Percentiles rank a stretch among this genome's conserved stretches.
phyloP scores from a whole-genome alignment of 495 filamentous ascomycete species.

The Penicillium soppii region DNA sequence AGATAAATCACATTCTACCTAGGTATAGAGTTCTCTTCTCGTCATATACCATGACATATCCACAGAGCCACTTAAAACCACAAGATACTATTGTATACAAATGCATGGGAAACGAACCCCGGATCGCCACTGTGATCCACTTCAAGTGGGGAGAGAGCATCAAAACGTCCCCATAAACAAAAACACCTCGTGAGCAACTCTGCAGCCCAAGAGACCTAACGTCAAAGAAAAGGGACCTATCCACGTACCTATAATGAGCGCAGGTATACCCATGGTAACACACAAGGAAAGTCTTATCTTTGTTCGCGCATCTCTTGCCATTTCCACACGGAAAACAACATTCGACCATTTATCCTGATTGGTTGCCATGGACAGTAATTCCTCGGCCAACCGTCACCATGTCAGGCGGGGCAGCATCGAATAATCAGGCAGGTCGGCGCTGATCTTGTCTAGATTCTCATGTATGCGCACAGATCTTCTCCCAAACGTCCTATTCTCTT shows the following conservation, averaged over 20 bases:
- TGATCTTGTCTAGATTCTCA: conserved; percentile 68
- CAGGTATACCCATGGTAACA: conserved; percentile 8
- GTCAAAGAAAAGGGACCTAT: not conserved
- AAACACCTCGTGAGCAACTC: not conserved
- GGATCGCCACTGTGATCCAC: conserved; percentile 25
- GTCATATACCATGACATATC: not conserved
- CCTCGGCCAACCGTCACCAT: conserved; percentile 69
- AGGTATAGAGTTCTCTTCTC: too few relatives aligned
- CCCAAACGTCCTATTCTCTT: too few relatives aligned
- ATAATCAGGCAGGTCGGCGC: conserved; percentile 63
- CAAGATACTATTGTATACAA: not conserved
- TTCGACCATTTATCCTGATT: conserved; percentile 10
- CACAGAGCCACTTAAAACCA: not conserved
- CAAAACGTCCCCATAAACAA: conserved; percentile 6
- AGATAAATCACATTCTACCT: too few relatives aligned
- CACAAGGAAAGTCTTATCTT: conserved; percentile 4
- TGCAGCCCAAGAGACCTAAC: not conserved
- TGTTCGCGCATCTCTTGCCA: conserved; percentile 14
- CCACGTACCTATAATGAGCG: conserved; percentile 3
- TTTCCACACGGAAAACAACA: conserved; percentile 7
- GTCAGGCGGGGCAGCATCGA: conserved; percentile 64
- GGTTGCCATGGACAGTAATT: conserved; percentile 50
- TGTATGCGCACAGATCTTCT: too few relatives aligned
- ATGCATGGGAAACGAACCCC: conserved; percentile 18
- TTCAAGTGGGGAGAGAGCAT: conserved; percentile 6